Percentiles rank a stretch among this genome's conserved stretches.
These are phyloP conservation scores for Ceratobasidium papillatum DNA, from an alignment of 1,284 basidiomycete species.

Conservation along the genomic window DNA sequence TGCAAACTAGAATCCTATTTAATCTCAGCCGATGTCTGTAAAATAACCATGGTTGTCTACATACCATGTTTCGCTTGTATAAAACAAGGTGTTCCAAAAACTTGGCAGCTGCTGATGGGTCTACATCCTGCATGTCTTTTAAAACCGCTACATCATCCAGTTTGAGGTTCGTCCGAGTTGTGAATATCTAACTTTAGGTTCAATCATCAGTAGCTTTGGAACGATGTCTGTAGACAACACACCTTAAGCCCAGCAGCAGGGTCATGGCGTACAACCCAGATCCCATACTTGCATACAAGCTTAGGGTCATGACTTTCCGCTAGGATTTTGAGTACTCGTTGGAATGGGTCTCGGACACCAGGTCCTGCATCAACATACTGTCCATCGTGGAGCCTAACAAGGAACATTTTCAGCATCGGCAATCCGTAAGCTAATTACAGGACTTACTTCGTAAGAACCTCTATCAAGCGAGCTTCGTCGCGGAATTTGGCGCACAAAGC, in stretches of 20 bases:
- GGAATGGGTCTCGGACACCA: conserved; percentile 64
- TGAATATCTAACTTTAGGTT: conserved; percentile 60
- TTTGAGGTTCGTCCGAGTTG: conserved; percentile 56
- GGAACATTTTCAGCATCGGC: conserved; percentile 23
- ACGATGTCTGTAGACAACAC: conserved; percentile 44
- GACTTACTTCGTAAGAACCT: conserved; percentile 75
- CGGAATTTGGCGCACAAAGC: conserved; percentile 68
- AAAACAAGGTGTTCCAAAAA: conserved; percentile 85
- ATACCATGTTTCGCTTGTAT: conserved; percentile 68
- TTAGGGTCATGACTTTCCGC: conserved; percentile 66
- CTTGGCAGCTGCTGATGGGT: conserved; percentile 63
- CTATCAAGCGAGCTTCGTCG: conserved; percentile 68
- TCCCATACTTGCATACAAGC: conserved; percentile 74
- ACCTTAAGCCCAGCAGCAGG: conserved; percentile 78
- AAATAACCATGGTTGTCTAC: conserved; percentile 41
- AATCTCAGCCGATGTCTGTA: conserved; percentile 26
- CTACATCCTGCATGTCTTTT: conserved; percentile 50
- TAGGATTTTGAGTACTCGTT: conserved; percentile 72
- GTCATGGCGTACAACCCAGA: conserved; percentile 81
- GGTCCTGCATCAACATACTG: conserved; percentile 71
- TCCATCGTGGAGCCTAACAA: conserved; percentile 72
- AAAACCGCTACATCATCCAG: conserved; percentile 65
- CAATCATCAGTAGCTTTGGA: not conserved
- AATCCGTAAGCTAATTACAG: not conserved
- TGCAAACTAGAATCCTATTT: conserved; percentile 66